Percentiles rank a stretch among this genome's conserved stretches.
Conservation (phyloP, 2,329 filamentous ascomycete species). For the Pseudogymnoascus sp. region DNA sequence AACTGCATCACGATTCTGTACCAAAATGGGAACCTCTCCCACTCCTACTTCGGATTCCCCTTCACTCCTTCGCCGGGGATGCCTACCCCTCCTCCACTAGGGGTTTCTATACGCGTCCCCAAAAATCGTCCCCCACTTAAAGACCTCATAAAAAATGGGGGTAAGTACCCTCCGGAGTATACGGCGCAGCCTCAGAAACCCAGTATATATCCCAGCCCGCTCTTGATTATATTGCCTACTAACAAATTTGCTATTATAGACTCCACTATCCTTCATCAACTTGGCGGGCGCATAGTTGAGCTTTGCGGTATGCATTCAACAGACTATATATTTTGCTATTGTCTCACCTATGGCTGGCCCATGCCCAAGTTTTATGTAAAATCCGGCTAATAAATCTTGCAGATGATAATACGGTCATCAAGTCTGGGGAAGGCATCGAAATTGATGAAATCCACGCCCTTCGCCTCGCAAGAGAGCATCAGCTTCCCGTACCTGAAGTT, state of each 20-base stretch:
- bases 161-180: not conserved
- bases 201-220: not conserved
- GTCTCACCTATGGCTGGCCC: not conserved
- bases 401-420: not conserved
- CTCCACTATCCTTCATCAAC: not conserved
- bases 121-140: not conserved
- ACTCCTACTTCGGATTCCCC: not conserved
- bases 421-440: not conserved
- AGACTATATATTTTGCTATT: not conserved
- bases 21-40: not conserved
- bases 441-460: not conserved
- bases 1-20: not conserved
- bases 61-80: not conserved
- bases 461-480: not conserved
- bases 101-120: not conserved
- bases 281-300: not conserved
- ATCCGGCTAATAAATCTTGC: not conserved
- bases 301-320: not conserved
- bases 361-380: not conserved
- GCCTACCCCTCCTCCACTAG: not conserved
- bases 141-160: not conserved
- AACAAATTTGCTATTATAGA: not conserved
- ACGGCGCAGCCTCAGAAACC: not conserved
- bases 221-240: not conserved
- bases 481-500: not conserved